These are phyloP conservation scores for Heterobasidion irregulare DNA, from an alignment of 1,284 basidiomycete species.

Conservation along the genomic window DNA sequence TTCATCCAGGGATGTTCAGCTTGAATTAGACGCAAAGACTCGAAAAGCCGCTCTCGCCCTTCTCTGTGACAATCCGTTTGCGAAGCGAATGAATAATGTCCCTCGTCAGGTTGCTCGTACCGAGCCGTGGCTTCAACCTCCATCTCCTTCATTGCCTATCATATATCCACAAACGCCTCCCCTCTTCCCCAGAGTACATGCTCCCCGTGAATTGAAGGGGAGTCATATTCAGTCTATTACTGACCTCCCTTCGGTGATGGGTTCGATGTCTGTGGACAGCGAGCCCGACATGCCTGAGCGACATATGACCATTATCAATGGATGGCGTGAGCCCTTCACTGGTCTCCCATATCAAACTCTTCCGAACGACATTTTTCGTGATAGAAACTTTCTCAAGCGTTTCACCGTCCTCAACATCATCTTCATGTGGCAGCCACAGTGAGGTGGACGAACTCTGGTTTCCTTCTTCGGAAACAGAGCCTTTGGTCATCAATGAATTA, in stretches of 20 bases:
- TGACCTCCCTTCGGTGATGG: background rate
- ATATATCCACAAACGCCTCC: background rate
- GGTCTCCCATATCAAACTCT: background rate
- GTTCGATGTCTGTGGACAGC: background rate
- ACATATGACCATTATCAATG: background rate
- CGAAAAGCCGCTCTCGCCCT: background rate
- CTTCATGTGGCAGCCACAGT: background rate
- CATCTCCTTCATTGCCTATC: background rate
- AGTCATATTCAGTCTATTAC: background rate
- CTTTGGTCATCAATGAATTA: background rate
- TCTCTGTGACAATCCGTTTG: background rate
- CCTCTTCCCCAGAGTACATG: background rate
- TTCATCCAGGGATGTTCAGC: background rate
- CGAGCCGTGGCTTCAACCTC: background rate
- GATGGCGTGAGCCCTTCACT: background rate
- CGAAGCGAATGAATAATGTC: background rate
- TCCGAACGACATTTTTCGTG: background rate
- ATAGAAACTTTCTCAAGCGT: background rate
- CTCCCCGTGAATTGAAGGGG: background rate
- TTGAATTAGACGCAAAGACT: background rate
- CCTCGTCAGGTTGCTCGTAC: background rate
- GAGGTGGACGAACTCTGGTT: slow-evolving; percentile 1
- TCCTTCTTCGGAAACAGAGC: background rate
- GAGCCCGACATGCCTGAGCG: background rate
- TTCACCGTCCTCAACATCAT: background rate